These are phyloP conservation scores for Aquanectria penicillioides DNA, from an alignment of 2,329 filamentous ascomycete genomes.

Conservation along the genomic window DNA sequence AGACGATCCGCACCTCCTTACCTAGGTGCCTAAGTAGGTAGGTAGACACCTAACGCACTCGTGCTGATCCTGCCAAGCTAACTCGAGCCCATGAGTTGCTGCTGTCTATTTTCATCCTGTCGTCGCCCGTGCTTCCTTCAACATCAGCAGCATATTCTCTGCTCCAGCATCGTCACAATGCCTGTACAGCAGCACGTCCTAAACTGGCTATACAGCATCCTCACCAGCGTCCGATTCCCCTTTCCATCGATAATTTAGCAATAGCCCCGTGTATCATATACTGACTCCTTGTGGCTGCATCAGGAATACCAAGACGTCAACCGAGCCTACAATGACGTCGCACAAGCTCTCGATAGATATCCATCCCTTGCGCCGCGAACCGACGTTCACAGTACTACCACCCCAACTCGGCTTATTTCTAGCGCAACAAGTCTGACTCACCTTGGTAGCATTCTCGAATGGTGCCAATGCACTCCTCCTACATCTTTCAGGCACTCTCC, in stretches of 20 bases:
- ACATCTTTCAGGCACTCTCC: conserved; percentile 86
- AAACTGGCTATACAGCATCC: conserved; percentile 93
- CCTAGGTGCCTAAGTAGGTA: too few species aligned
- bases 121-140: background rate
- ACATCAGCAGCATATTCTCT: background rate
- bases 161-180: conserved; percentile 52
- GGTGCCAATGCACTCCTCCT: conserved; percentile 88
- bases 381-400: conserved; percentile 85
- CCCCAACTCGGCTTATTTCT: conserved; percentile 38
- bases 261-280: background rate
- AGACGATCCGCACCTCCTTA: too few species aligned
- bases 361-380: conserved; percentile 85
- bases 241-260: conserved; percentile 9
- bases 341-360: conserved; percentile 81
- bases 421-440: conserved; percentile 22
- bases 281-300: conserved; percentile 15
- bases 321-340: conserved; percentile 91
- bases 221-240: conserved; percentile 72
- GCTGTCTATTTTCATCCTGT: background rate
- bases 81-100: background rate
- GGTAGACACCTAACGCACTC: too few species aligned
- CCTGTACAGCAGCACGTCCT: conserved; percentile 89
- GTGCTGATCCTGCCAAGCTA: too few species aligned
- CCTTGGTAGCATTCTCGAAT: conserved; percentile 80
- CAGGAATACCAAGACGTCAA: conserved; percentile 96